These are phyloP conservation scores for Stephanodiscus triporus DNA, from an alignment of 108 stramenopile species.

Conservation along the genomic window DNA sequence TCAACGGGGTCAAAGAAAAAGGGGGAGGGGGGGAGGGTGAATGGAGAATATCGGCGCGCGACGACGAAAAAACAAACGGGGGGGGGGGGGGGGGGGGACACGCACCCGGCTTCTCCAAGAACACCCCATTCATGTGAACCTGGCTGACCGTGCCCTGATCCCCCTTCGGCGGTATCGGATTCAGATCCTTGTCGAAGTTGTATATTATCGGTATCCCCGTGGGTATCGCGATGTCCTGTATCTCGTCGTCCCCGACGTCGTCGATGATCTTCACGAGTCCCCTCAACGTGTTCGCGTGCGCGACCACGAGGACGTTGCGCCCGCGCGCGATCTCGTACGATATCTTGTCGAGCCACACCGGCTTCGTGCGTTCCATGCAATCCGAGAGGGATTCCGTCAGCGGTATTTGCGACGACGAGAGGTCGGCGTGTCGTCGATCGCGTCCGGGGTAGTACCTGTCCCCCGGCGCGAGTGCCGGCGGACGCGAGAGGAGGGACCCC, in stretches of 20 bases:
- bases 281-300: constrained; percentile 91
- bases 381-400: constrained; percentile 87
- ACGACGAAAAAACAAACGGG: not conserved
- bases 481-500: constrained; percentile 67
- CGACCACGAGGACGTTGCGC: constrained; percentile 91
- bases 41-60: not conserved
- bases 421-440: constrained; percentile 84
- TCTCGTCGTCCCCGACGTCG: constrained; percentile 67
- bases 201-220: constrained; percentile 96
- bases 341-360: constrained; percentile 89
- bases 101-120: constrained; percentile 86
- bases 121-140: constrained; percentile 81
- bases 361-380: constrained; percentile 86
- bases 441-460: constrained; percentile 88
- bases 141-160: constrained; percentile 63
- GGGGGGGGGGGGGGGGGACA: too few relatives aligned
- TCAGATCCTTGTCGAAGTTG: constrained; percentile 77
- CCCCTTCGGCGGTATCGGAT: constrained; percentile 59
- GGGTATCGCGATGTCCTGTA: constrained; percentile 91
- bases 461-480: constrained; percentile 71
- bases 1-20: too few relatives aligned
- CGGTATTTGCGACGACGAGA: constrained; percentile 80
- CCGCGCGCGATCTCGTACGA: constrained; percentile 79
- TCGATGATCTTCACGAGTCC: constrained; percentile 85
- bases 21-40: not conserved